Conservation (phyloP, 306 rosid genomes). For the Acmispon strigosus region DNA sequence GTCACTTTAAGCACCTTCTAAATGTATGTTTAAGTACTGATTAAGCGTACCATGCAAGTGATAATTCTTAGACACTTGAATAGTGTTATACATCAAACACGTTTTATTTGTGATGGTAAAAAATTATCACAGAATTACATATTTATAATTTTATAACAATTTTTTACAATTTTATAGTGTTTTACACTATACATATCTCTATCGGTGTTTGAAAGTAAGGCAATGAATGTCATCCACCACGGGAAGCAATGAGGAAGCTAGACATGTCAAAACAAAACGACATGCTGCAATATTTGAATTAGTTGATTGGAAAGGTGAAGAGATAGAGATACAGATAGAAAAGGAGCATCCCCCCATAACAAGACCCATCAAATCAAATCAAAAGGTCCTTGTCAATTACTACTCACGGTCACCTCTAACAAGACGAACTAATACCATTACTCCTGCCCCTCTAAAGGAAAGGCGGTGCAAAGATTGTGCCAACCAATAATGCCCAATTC, state of each 20-base stretch:
- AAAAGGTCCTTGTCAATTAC: constrained; percentile 29
- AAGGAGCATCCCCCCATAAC: constrained; percentile 50
- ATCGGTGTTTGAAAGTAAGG: no score
- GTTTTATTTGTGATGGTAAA: no score
- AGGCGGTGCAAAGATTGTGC: constrained; percentile 45
- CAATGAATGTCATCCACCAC: neutral
- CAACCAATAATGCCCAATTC: constrained; percentile 26
- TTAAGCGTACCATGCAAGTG: no score
- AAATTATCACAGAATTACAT: no score
- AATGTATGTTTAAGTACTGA: no score
- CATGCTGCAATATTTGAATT: constrained; percentile 8
- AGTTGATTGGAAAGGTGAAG: neutral
- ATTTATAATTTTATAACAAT: no score
- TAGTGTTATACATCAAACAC: no score
- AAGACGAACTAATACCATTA: neutral
- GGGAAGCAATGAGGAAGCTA: constrained; percentile 18
- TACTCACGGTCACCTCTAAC: neutral
- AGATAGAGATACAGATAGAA: neutral
- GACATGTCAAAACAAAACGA: constrained; percentile 34
- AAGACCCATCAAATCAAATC: constrained; percentile 23
- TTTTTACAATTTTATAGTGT: no score
- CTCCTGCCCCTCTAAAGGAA: neutral
- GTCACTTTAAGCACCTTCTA: no score
- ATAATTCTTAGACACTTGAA: no score
- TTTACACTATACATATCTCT: no score